Evolutionary conservation across 176 grass and related monocot species (phyloP).

Genomic region (Carex scoparia): DNA sequence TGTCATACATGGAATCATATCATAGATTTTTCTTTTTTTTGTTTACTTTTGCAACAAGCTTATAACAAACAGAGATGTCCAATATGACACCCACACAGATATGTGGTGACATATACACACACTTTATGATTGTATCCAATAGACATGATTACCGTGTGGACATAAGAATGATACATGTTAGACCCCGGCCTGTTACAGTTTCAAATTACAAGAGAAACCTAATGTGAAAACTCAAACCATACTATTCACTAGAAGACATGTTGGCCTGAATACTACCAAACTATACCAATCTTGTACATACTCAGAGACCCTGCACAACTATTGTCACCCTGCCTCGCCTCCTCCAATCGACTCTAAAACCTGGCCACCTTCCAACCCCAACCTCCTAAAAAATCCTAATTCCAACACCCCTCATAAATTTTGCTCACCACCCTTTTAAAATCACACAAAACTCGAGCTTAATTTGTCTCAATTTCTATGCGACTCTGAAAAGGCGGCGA

Average conservation of each 20-base stretch:
- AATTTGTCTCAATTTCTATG: background rate
- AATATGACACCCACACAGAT: background rate
- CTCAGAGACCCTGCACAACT: background rate
- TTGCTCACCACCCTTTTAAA: background rate
- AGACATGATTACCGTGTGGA: background rate
- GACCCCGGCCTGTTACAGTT: background rate
- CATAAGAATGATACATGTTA: background rate
- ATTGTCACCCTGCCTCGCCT: background rate
- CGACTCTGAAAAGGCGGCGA: background rate
- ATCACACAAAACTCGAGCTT: background rate
- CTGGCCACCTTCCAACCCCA: background rate
- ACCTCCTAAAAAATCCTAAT: constrained; percentile 7
- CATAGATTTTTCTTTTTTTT: background rate
- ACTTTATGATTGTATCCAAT: background rate
- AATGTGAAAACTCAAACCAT: background rate
- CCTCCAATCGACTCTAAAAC: background rate
- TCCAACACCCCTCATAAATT: background rate
- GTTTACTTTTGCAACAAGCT: background rate
- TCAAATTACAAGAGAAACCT: background rate
- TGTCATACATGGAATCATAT: background rate
- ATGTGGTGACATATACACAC: background rate
- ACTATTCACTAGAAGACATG: background rate
- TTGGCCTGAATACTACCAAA: background rate
- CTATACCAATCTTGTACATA: background rate
- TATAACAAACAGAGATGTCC: background rate